Evolutionary conservation across 441 rosid species (phyloP).

Genomic region (Populus trichocarpa): DNA sequence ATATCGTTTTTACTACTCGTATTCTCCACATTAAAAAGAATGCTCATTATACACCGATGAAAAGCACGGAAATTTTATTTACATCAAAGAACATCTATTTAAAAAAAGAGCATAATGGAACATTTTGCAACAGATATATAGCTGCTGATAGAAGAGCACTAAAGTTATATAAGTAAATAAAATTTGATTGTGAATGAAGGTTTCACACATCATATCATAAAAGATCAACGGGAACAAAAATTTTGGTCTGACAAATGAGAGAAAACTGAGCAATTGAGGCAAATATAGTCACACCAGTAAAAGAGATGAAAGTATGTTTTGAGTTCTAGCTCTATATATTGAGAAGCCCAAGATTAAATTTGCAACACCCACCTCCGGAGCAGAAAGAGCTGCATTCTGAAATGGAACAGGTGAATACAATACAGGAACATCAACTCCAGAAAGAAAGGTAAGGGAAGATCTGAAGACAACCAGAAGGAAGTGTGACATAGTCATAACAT

Average conservation of each 20-base stretch:
- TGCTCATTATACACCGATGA: neutral
- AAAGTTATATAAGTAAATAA: neutral
- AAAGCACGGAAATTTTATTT: neutral
- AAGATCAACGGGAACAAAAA: neutral
- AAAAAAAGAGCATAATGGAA: neutral
- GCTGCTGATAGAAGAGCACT: neutral
- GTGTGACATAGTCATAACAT: conserved; percentile 17
- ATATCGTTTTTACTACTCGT: neutral
- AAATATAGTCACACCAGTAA: neutral
- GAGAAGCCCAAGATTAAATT: neutral
- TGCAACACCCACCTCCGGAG: conserved; percentile 66
- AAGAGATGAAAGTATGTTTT: neutral
- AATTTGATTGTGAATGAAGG: neutral
- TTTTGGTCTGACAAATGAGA: neutral
- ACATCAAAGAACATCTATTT: neutral
- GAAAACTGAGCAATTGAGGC: neutral
- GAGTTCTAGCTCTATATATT: neutral
- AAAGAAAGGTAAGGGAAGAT: conserved; percentile 63
- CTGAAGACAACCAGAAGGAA: conserved; percentile 40
- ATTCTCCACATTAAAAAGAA: neutral
- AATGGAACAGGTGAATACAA: conserved; percentile 79
- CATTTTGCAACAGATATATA: neutral
- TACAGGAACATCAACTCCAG: conserved; percentile 70
- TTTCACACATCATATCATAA: neutral
- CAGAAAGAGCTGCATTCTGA: conserved; percentile 75